A percentile compares a stretch with the other conserved stretches of the same genome.
Conservation (phyloP, 345 rosid genomes). For the Salix udensis region DNA sequence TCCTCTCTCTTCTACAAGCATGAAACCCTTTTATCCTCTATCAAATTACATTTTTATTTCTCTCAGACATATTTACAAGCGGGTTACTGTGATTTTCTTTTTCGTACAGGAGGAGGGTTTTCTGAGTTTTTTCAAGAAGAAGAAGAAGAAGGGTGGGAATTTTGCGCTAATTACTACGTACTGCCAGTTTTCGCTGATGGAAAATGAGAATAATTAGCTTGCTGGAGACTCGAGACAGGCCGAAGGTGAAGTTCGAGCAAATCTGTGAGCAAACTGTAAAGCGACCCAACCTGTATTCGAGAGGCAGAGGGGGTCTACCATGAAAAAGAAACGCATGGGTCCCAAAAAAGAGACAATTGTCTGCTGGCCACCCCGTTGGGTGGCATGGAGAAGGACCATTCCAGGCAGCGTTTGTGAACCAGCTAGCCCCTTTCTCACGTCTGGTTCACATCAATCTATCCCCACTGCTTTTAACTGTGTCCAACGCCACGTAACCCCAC, state of each 20-base stretch:
- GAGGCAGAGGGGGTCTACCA: constrained; percentile 33
- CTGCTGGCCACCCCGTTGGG: constrained; percentile 75
- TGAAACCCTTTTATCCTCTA: neutral
- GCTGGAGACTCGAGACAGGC: neutral
- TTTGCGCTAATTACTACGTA: too few relatives aligned
- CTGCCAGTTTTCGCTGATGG: neutral
- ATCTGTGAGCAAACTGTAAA: constrained; percentile 5
- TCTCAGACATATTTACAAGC: neutral
- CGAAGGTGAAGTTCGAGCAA: neutral
- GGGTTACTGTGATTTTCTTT: too few relatives aligned
- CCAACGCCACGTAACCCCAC: constrained; percentile 8
- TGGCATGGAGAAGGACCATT: constrained; percentile 49
- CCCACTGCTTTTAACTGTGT: constrained; percentile 20
- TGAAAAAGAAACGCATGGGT: neutral
- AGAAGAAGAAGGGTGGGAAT: too few relatives aligned
- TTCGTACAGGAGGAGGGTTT: too few relatives aligned
- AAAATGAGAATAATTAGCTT: neutral
- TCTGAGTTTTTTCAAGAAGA: too few relatives aligned
- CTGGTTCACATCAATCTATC: constrained; percentile 44
- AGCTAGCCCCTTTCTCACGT: constrained; percentile 2
- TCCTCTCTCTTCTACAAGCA: neutral
- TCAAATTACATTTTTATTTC: neutral
- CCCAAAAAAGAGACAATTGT: constrained; percentile 38
- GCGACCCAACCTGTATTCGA: neutral
- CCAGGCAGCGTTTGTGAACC: constrained; percentile 19